A percentile compares a stretch with the other conserved stretches of the same genome.
Conservation (phyloP, 129 eudicot species). For the Ambrosia trifida region DNA sequence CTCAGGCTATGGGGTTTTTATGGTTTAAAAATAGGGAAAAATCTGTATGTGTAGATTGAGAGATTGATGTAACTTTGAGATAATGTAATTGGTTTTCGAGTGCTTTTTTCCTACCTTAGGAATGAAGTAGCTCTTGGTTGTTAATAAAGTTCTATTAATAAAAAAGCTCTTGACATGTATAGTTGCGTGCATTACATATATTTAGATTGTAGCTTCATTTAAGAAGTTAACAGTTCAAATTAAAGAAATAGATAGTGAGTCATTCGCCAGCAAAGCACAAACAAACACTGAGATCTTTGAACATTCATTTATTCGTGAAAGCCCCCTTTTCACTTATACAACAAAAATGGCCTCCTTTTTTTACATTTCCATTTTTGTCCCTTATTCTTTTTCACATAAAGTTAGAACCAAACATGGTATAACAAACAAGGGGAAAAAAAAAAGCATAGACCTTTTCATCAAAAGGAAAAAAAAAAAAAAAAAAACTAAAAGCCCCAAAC, state of each 20-base stretch:
- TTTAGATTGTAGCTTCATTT: not conserved
- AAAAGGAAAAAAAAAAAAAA: conserved; percentile 15
- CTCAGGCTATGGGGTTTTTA: no score
- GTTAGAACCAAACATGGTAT: conserved; percentile 33
- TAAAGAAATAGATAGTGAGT: not conserved
- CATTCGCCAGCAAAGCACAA: conserved; percentile 10
- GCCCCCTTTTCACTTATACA: conserved; percentile 15
- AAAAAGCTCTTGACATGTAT: no score
- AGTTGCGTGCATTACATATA: not conserved
- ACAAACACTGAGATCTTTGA: not conserved
- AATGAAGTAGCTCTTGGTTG: no score
- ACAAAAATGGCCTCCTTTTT: conserved; percentile 39
- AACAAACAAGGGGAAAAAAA: not conserved
- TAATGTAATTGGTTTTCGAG: no score
- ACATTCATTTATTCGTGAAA: conserved; percentile 26
- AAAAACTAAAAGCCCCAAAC: not conserved
- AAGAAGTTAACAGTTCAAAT: not conserved
- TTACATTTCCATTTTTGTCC: conserved; percentile 34
- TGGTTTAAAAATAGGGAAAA: no score
- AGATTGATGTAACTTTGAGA: no score
- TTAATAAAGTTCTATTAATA: no score
- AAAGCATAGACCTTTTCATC: conserved; percentile 19
- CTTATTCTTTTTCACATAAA: conserved; percentile 38
- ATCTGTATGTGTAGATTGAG: no score
- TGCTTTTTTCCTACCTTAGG: no score